Percentiles rank a stretch among this genome's conserved stretches.
Evolutionary conservation across 106 monocot genomes (phyloP).

Genomic region (Triglochin maritima): DNA sequence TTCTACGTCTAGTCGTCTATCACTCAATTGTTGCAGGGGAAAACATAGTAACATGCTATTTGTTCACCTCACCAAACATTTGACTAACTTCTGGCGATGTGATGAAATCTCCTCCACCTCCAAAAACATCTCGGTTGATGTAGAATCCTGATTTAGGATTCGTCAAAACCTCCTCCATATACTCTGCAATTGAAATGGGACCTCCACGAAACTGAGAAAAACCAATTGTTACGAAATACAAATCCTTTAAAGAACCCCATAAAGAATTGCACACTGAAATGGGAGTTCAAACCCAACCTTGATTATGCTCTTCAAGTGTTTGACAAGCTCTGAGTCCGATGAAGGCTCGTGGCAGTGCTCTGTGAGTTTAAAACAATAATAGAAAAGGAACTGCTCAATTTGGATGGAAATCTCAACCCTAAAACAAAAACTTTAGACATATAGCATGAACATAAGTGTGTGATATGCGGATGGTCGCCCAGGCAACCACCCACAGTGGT

Average conservation of each 20-base stretch:
- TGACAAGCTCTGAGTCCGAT: conserved; percentile 61
- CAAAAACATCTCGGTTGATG: conserved; percentile 89
- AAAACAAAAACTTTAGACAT: no score
- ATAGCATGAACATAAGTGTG: no score
- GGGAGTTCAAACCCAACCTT: conserved; percentile 30
- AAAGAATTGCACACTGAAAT: background rate
- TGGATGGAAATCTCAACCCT: no score
- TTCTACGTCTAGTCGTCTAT: no score
- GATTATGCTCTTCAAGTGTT: conserved; percentile 89
- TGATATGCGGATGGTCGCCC: no score
- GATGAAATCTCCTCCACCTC: conserved; percentile 78
- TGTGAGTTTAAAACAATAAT: conserved; percentile 7
- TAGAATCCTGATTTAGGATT: conserved; percentile 84
- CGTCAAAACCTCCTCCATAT: conserved; percentile 98
- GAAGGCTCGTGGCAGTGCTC: conserved; percentile 58
- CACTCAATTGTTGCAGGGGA: background rate
- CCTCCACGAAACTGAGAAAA: conserved; percentile 82
- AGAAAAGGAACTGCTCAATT: background rate
- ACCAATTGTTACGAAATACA: background rate
- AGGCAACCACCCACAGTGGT: no score
- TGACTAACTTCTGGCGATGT: conserved; percentile 98
- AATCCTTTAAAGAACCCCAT: background rate
- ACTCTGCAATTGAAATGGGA: conserved; percentile 87
- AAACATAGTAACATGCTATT: background rate
- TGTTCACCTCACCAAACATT: conserved; percentile 97